Base-by-base conservation (phyloP, 2,329 filamentous ascomycete genomes). In the Sporothrix schenckii region DNA sequence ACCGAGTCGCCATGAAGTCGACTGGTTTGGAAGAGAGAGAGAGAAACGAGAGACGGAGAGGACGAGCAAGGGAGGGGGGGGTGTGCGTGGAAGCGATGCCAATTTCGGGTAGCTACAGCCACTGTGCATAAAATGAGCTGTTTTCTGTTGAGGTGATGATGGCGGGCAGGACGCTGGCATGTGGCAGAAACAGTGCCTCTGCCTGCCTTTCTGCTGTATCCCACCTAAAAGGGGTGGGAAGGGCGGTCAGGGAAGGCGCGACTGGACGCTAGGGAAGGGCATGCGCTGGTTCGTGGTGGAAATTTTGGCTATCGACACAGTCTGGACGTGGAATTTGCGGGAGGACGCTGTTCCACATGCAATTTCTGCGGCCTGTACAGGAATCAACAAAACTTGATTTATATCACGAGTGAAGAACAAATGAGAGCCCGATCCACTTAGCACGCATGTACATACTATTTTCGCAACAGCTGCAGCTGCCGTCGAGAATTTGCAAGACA, bases 1-100 rank as follows among this genome's bases (percentile, higher is more conserved):
- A 21, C 66, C 71, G 52, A 68, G 71, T 66, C 71, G 68, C 71
- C 71, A 72, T 72, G 50, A 65, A 68, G 56, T 56, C 63, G 68
- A 68, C 19, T 53, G 53, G 49, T 39, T 21, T n/a, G 53, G 47
- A 50, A 60, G 52, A 69, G 44, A 69, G 49, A 53, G 34, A 24
- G 47, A 39, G 44, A 16, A 49, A 58, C 14, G 34, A 41, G 27
- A 24, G 34, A 21, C 41, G 16, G 30, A 61, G 60, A 41, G n/a
- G 24, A 50, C 24, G 50, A 60, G 47, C 21, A 65, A 58, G 61
- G 61, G 61, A 30, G 4, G 66, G 30, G 39, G 39, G 34, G 34
- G 34, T 7, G 27, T 30, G 27, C 2, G 27, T 30, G 54, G 53
- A 24, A 41, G 60, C 54, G 68, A 58, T 56, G 68, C 65, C 68